Base-by-base conservation (phyloP, 768 basidiomycete genomes). In the Peribolospora kevripleyi region DNA sequence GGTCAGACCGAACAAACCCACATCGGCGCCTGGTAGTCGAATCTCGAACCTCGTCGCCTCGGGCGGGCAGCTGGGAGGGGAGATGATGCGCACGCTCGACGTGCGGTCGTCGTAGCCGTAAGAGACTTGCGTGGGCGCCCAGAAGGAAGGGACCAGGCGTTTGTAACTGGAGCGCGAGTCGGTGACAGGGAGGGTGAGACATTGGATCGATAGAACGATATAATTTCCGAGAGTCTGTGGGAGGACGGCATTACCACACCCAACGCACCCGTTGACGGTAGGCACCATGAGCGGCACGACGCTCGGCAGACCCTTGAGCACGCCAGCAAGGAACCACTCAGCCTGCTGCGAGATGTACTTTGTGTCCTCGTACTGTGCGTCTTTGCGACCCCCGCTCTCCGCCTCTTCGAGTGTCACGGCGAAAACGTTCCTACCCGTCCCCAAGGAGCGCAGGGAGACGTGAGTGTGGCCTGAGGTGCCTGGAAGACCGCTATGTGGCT, bases 401-500 rank as follows among this genome's bases (percentile, higher is more conserved):
- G 76, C 63, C 55, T 87, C 78, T 1, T 70, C 67, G 3, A 80
- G 73, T 0, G 75, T 68, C 13, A 82, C 70, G 0, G 85, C 82
- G 61, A 98, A 98, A 6, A 83, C 63, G 65, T 88, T 97, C 57
- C 67, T 73, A 2, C 85, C 88, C 13, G 11, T 71, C 64, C 42
- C 61, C 25, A 60, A 58, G 60, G 84, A 75, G 51, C 79, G 74
- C 42, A 98, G 68, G 0, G 86, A 91, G 51, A 95, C 84, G 63
- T 98, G 93, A 2, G 84, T 80, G 66, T 98, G 93, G 3, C 91
- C 93, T 59, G 86, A 88, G 65, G 86, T 90, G 3, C 93, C 93
- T 42, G 93, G 90, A 59, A 95, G 76, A 83, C 93, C 61, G 6
- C 53, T 52, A 52, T 65, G 59, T 8, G 63, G 63, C 43, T 45